Evolutionary conservation across 306 rosid species (phyloP), one percentile per base, ranked within the genome.

Genomic region (Malus domestica): DNA sequence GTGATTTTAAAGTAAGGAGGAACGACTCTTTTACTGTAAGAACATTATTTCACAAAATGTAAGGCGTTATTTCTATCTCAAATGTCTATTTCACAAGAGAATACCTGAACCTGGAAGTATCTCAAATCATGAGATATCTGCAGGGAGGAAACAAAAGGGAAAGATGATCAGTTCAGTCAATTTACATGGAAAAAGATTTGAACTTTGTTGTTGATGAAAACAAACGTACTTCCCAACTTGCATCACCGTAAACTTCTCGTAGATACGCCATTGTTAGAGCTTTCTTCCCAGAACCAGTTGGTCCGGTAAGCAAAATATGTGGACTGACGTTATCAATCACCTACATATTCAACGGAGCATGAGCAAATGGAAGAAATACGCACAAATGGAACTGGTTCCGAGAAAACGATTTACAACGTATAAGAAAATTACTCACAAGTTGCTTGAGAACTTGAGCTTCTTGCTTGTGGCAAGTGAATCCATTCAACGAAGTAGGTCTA

Each of bases 51-150:
- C 42, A 16, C 42, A 30, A 68, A 15, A 13, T 45, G 22, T 7
- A 45, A 13, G 30, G 29, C 32, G 13, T 23, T 45, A 68, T 52
- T 44, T 25, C 20, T 1, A 46, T 46, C 19, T 46, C 19, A 46
- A 46, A 1, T 14, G 54, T 49, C 19, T 15, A 49, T 0, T 49
- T 15, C 55, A 76, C 71, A 63, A 74, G 71, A 70, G 67, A 60
- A 60, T 86, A 88, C 96, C 98, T 90, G 89, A 89, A 88, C 72
- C 74, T 86, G 87, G 88, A 91, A 90, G 33, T 75, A 70, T 73
- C 97, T 85, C 74, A 94, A 71, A 61, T 91, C 96, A 85, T 94
- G 86, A 38, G 90, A 85, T 71, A 86, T 46, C 98, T 91, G 96
- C 87, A 82, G 82, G 80, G 87, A 38, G 32, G 19, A 70, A 33